Conservation (phyloP, 2,329 filamentous ascomycete genomes). For the Dactylellina haptotyla region DNA sequence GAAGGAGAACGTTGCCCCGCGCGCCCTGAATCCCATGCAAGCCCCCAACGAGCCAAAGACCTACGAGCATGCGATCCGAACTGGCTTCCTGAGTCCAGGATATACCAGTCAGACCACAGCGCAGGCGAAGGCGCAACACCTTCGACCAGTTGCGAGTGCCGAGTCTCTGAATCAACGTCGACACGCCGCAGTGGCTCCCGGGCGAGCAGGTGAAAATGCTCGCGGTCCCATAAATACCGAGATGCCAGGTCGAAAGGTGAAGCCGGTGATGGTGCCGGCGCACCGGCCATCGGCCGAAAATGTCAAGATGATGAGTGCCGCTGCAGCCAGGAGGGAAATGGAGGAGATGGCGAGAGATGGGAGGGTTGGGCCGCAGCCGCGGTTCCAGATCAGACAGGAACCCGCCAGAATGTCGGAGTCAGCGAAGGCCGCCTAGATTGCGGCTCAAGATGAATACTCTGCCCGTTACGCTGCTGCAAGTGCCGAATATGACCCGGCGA, state of each 20-base stretch:
- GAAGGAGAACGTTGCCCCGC: no score
- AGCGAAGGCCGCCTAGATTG: constrained; percentile 19
- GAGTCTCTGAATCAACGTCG: background rate
- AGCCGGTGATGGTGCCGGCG: no score
- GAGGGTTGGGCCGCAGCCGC: no score
- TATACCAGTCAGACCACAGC: background rate
- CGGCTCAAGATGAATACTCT: background rate
- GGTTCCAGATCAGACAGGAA: background rate
- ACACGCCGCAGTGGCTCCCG: no score
- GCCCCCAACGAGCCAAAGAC: background rate
- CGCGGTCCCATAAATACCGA: no score
- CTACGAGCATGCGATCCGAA: background rate
- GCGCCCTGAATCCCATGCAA: background rate
- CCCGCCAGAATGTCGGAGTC: constrained; percentile 2
- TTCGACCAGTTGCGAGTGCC: background rate
- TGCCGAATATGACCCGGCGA: background rate
- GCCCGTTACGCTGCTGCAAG: background rate
- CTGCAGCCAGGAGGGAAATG: no score
- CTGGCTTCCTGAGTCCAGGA: background rate
- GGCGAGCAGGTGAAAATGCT: no score
- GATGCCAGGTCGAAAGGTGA: no score
- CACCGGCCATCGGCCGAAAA: no score
- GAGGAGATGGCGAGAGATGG: no score
- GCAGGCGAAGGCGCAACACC: background rate
- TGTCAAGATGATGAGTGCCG: no score